Evolutionary conservation across 106 monocot genomes (phyloP).

Genomic region (Allium fistulosum): DNA sequence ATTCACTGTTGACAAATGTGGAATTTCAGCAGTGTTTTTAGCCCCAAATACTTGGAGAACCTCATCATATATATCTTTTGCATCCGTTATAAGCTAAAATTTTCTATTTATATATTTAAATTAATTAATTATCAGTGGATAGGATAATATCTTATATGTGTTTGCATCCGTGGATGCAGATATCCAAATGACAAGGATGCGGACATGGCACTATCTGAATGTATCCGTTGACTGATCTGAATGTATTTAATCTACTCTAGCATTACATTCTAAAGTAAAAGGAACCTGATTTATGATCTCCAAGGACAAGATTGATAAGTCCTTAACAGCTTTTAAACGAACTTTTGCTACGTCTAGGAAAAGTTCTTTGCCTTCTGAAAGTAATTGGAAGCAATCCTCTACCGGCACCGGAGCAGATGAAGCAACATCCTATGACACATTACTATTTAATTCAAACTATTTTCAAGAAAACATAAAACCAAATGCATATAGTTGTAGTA

Average conservation of each 20-base stretch:
- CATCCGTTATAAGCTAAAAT: slow-evolving; percentile 2
- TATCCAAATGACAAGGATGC: not conserved
- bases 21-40: slow-evolving; percentile 25
- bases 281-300: slow-evolving; percentile 60
- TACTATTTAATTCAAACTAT: slow-evolving; percentile 11
- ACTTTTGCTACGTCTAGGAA: slow-evolving; percentile 3
- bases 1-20: slow-evolving; percentile 45
- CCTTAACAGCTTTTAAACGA: slow-evolving; percentile 56
- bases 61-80: slow-evolving; percentile 63
- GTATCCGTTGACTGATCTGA: no score
- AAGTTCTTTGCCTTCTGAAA: slow-evolving; percentile 12
- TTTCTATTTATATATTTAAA: no score
- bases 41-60: slow-evolving; percentile 22
- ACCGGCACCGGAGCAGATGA: slow-evolving; percentile 35
- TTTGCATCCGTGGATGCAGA: no score
- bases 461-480: not conserved
- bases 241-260: no score
- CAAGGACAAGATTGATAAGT: slow-evolving; percentile 60
- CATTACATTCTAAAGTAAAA: no score
- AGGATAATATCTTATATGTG: no score
- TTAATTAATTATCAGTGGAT: no score
- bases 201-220: no score
- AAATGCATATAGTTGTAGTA: not conserved
- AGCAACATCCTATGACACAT: slow-evolving; percentile 45
- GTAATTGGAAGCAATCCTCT: slow-evolving; percentile 51